Conservation (phyloP, 192 early-diverging fungal species). For the Backusella westeae region DNA sequence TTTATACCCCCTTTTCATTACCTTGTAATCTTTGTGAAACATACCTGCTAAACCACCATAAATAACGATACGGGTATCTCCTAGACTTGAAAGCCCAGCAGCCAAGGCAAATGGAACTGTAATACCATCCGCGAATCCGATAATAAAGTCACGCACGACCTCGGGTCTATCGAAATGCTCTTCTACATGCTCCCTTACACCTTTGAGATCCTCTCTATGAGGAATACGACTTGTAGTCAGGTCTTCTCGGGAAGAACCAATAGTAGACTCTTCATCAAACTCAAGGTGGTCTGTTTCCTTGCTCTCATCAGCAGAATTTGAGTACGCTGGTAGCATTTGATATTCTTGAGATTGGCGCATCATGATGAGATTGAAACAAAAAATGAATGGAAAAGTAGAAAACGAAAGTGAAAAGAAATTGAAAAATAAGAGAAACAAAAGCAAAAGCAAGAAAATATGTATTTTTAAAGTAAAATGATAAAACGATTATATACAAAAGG, state of each 20-base stretch:
- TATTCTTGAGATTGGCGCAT: conserved; percentile 1
- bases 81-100: conserved; percentile 55
- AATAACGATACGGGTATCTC: conserved; percentile 51
- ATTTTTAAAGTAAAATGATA: conserved; percentile 1
- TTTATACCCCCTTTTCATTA: neutral
- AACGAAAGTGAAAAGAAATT: neutral
- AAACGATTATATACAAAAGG: neutral
- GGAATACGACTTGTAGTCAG: conserved; percentile 6
- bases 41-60: conserved; percentile 57
- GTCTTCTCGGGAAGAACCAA: neutral
- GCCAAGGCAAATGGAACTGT: conserved; percentile 66
- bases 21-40: neutral
- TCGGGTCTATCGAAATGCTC: conserved; percentile 43
- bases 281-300: neutral
- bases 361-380: neutral
- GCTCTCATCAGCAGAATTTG: neutral
- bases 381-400: neutral
- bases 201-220: conserved; percentile 16
- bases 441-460: neutral
- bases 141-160: conserved; percentile 40
- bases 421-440: neutral
- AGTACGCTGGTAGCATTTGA: neutral
- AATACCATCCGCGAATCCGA: conserved; percentile 44
- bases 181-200: conserved; percentile 26
- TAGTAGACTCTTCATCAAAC: conserved; percentile 9